Evolutionary conservation across 768 basidiomycete genomes (phyloP).

Genomic region (Russula lepida): DNA sequence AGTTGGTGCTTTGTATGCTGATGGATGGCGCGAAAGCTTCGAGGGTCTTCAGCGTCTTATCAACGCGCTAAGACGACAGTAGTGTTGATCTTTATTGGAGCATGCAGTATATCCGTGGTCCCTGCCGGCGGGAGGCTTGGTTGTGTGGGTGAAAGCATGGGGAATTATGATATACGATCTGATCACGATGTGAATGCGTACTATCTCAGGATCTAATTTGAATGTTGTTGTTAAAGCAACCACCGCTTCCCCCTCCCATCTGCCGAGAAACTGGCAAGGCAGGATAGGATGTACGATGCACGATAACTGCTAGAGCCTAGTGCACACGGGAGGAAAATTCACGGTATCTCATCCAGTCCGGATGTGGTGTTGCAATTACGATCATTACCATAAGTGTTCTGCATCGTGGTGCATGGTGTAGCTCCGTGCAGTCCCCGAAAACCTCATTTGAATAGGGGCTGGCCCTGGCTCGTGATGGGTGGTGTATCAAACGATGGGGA

Average conservation of each 20-base stretch:
- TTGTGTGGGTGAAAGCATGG: background rate
- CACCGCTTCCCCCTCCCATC: no score
- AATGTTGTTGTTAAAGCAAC: background rate
- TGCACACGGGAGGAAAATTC: no score
- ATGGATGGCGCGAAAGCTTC: conserved; percentile 38
- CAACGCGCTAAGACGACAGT: conserved; percentile 29
- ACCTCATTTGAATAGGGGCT: background rate
- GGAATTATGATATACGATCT: conserved; percentile 2
- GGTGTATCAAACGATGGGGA: background rate
- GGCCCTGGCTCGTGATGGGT: background rate
- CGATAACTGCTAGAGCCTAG: no score
- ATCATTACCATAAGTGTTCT: no score
- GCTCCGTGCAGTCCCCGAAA: no score
- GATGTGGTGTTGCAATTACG: no score
- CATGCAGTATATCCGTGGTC: background rate
- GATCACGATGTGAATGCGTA: conserved; percentile 1
- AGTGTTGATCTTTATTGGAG: conserved; percentile 1
- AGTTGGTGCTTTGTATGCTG: conserved; percentile 41
- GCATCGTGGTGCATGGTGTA: no score
- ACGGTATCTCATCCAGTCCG: no score
- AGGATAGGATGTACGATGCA: background rate
- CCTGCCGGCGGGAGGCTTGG: conserved; percentile 12
- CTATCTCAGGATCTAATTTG: conserved; percentile 9
- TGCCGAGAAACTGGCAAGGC: background rate
- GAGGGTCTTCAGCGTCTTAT: conserved; percentile 33